phyloP scores from a whole-genome alignment of 805 yeast species.

The Barnettozyma pratensis region DNA sequence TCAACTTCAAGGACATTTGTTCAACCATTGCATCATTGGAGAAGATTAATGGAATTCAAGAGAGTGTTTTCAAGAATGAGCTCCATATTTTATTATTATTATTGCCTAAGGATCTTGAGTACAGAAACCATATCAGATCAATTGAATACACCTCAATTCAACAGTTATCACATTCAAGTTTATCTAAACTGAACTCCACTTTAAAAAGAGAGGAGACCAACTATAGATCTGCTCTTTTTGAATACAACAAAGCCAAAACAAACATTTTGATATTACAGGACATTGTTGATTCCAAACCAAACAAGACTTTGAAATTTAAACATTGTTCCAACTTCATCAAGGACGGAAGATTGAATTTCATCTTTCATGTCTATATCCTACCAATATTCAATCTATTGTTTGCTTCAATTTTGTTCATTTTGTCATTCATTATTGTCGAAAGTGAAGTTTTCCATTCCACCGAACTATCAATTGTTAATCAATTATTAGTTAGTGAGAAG shows the following conservation, averaged over 20 bases:
- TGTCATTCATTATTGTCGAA: conserved; percentile 56
- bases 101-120: conserved; percentile 17
- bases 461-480: conserved; percentile 53
- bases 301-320: conserved; percentile 29
- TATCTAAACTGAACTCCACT: conserved; percentile 46
- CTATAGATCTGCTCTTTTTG: conserved; percentile 49
- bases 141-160: conserved; percentile 19
- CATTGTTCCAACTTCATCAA: conserved; percentile 23
- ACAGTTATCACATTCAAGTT: conserved; percentile 32
- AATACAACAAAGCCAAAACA: conserved; percentile 45
- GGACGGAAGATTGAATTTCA: conserved; percentile 38
- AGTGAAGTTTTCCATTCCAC: conserved; percentile 76
- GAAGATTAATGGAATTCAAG: conserved; percentile 15
- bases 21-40: conserved; percentile 51
- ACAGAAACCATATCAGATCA: conserved; percentile 22
- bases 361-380: conserved; percentile 35
- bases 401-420: conserved; percentile 36
- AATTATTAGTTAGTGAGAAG: conserved; percentile 33
- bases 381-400: conserved; percentile 42
- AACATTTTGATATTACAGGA: conserved; percentile 55
- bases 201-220: conserved; percentile 49
- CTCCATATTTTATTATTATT: conserved; percentile 6
- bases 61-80: conserved; percentile 16
- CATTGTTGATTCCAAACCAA: conserved; percentile 37
- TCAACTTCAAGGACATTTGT: conserved; percentile 58